Percentiles rank a stretch among this genome's conserved stretches.
phyloP scores from a whole-genome alignment of 1,139 yeast species.

The Kodamaea arcana region DNA sequence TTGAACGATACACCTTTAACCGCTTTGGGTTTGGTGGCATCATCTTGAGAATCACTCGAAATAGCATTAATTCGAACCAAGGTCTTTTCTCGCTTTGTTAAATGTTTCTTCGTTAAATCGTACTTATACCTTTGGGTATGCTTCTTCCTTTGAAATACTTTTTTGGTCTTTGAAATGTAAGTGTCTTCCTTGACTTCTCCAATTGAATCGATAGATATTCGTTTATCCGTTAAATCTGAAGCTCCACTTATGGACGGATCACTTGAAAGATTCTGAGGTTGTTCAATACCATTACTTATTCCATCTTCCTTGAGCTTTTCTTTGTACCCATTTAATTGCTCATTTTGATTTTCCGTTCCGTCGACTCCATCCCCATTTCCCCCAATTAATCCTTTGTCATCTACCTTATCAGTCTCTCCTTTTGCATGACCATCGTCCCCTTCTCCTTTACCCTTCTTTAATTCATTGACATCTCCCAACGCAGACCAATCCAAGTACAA shows the following conservation, averaged over 20 bases:
- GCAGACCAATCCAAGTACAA: slow-evolving; percentile 24
- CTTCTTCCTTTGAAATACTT: slow-evolving; percentile 12
- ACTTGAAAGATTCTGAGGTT: not conserved
- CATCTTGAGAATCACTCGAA: slow-evolving; percentile 12
- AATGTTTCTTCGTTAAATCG: slow-evolving; percentile 10
- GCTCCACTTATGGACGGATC: not conserved
- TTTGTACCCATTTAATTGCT: too few relatives aligned
- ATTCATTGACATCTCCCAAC: slow-evolving; percentile 29
- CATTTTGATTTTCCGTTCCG: too few relatives aligned
- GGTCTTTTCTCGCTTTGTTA: slow-evolving; percentile 19
- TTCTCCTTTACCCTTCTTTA: slow-evolving; percentile 9
- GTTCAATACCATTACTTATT: not conserved
- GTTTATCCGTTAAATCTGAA: not conserved
- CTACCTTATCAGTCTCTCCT: slow-evolving; percentile 9
- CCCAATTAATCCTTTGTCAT: slow-evolving; percentile 2
- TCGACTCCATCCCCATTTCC: too few relatives aligned
- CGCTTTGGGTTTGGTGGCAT: slow-evolving; percentile 1
- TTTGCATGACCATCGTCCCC: slow-evolving; percentile 1
- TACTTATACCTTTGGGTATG: slow-evolving; percentile 12
- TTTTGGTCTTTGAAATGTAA: slow-evolving; percentile 2
- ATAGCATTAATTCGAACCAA: slow-evolving; percentile 25
- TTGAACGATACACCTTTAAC: slow-evolving; percentile 11
- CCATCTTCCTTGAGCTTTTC: not conserved
- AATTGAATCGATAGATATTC: not conserved
- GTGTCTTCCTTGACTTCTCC: slow-evolving; percentile 3